Evolutionary conservation across 805 yeast species (phyloP), one percentile per base, ranked within the genome.

Genomic region (Maudiozyma barnettii): DNA sequence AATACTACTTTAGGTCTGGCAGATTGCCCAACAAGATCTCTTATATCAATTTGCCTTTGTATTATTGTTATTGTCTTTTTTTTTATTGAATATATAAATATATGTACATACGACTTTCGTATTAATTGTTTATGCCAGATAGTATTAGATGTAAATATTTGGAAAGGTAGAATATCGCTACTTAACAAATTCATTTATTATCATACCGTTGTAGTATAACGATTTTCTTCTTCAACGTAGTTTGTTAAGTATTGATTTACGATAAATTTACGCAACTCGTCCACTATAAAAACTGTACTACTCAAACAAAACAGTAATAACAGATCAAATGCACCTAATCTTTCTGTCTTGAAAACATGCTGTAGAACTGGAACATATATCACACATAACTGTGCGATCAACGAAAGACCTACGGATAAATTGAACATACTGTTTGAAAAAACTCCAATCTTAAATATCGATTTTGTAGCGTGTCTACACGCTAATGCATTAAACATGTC

Each of bases 401-500:
- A 64, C 1, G 96, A 89, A 1, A 93, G 85, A 13, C 84, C 79
- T 18, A 93, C 96, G 0, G 99, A 96, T 53, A 83, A 70, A 61
- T 93, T 93, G 72, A 93, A 93, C 96, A 93, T 91, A 50, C 74
- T 77, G 68, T 93, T 93, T 7, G 76, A 73, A 55, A 76, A 71
- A 52, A 87, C 55, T 0, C 99, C 99, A 42, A 91, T 58, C 60
- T 85, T 84, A 58, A 89, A 84, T 16, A 84, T 77, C 2, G 95
- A 84, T 62, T 87, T 90, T 41, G 87, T 75, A 49, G 83, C 76
- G 53, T 95, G 95, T 59, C 98, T 86, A 66, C 97, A 91, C 14
- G 95, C 73, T 54, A 93, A 72, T 0, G 99, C 99, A 66, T 90
- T 93, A 71, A 93, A 93, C 95, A 93, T 85, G 66, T 93, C 99